Evolutionary conservation across 2,329 filamentous ascomycete genomes (phyloP).

Genomic region (Zelopaecilomyces penicillatus): DNA sequence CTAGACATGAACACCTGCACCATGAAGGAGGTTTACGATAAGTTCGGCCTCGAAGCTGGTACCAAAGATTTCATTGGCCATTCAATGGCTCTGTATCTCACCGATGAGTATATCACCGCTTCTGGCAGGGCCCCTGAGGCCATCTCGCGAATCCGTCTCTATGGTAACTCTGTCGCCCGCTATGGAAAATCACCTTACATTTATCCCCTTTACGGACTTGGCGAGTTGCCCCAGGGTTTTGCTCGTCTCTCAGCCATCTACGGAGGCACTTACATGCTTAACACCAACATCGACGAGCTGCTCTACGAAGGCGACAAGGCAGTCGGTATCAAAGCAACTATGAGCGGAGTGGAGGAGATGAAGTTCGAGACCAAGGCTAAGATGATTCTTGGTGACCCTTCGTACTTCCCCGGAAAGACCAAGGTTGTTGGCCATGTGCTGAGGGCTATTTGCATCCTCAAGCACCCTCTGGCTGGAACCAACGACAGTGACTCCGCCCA

Average conservation of each 20-base stretch:
- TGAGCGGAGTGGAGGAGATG: constrained; percentile 85
- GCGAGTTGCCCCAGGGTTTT: constrained; percentile 95
- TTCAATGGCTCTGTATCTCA: constrained; percentile 93
- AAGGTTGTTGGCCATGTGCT: constrained; percentile 82
- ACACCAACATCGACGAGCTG: constrained; percentile 87
- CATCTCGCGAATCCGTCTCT: constrained; percentile 86
- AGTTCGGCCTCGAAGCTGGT: constrained; percentile 81
- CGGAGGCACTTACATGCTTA: constrained; percentile 98
- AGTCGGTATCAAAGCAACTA: constrained; percentile 94
- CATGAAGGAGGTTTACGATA: constrained; percentile 99
- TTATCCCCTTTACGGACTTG: constrained; percentile 95
- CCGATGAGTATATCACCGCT: constrained; percentile 75
- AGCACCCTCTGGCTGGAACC: constrained; percentile 87
- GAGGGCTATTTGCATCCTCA: constrained; percentile 94
- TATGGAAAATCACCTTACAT: constrained; percentile 99
- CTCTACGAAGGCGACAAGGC: constrained; percentile 78
- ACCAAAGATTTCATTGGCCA: constrained; percentile 97
- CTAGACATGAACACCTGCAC: constrained; percentile 70
- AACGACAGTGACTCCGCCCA: constrained; percentile 84
- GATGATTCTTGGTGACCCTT: constrained; percentile 92
- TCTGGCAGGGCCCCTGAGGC: constrained; percentile 71
- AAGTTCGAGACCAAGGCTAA: constrained; percentile 94
- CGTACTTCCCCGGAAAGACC: constrained; percentile 89
- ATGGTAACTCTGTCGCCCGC: constrained; percentile 93
- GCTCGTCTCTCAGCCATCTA: constrained; percentile 97